Base-by-base conservation (phyloP, 2,329 filamentous ascomycete species). In the Periconia sp. region DNA sequence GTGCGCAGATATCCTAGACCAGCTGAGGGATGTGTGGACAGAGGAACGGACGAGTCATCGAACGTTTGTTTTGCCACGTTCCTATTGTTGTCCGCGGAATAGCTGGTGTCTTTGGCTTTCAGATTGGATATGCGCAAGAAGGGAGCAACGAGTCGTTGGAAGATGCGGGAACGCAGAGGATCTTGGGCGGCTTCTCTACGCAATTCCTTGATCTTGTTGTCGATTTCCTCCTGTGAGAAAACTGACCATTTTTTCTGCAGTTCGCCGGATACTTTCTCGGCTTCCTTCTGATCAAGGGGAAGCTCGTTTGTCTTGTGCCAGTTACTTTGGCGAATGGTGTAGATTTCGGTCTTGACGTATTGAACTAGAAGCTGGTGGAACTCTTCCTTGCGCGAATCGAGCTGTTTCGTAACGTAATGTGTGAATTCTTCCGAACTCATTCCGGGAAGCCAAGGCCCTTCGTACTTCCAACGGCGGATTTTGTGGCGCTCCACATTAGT, bases 11-110 rank as follows among this genome's bases (percentile, higher is more conserved):
- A 88, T 14, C 82, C 81, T 6, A 89, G 75, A 57, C 86, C 86
- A 5, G 83, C 85, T 3, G 83, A 85, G 2, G 86, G 85, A 69
- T 89, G 86, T 8, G 86, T 88, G 53, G 80, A 81, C 1, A 84
- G 82, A 56, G 76, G 56, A 58, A 70, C 57, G 61, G 65, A 68
- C 64, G 79, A 62, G 41, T 65, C 59, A 54, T 66, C 61, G 54
- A 72, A 70, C n/a, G 53, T 53, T 19, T 61, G 47, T 8, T 64
- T 54, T 19, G 56, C 41, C 23, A 74, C 68, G 50, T 71, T 61
- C 57, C 57, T 68, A 10, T 74, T 71, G 13, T 53, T 55, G 45
- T 63, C 53, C 11, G 50, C 13, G 8, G 50, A 17, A 48, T 58
- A 71, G 1, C 45, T 30, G 0, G 45, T 60, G 57, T 58, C 41